Base-by-base conservation (phyloP, 179 eudicot genomes). In the Silene vulgaris region DNA sequence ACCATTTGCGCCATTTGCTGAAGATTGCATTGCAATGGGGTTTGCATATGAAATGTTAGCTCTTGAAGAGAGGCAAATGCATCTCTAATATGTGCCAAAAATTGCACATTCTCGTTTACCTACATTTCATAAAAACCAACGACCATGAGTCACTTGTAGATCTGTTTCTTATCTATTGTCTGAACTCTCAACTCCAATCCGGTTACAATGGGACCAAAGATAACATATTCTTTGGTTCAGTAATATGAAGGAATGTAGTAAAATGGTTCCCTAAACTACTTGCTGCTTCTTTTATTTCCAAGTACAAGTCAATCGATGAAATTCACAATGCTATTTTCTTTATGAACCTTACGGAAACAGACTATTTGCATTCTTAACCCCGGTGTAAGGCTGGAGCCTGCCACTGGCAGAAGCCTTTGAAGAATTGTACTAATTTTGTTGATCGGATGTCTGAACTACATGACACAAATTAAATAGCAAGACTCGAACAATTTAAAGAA, bases 21-120 rank as follows among this genome's bases (percentile, higher is more conserved):
- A 52, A 66, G 74, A 62, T 74, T 56, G 78, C 56, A 63, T 20
- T 62, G 78, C 16, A 72, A 57, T 68, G 81, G 76, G 72, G 69
- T 73, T 56, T 82, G 78, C 78, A 74, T 35, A 81, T 63, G 75
- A 32, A 73, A 78, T 66, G 80, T 74, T 37, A 81, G 74, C 79
- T 79, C 87, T 76, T 84, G 88, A 72, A 86, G 78, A 37, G 84
- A 77, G 45, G 79, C 83, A 79, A 93, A 85, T 8, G 78, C 54
- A 71, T 85, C 82, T 81, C 85, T 88, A 76, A 93, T 81, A 71
- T 81, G 90, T 72, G 76, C 85, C 81, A 90, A 82, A 80, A 86
- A 78, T 88, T 86, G 86, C 82, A 82, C 52, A 75, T 87, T 90
- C 83, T 93, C 93, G 35, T 83, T 69, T 29, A 93, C 84, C 97